Percentiles rank a stretch among this genome's conserved stretches.
These are phyloP conservation scores for Zychaea mexicana DNA, from an alignment of 371 early-diverging fungal species.

Conservation along the genomic window DNA sequence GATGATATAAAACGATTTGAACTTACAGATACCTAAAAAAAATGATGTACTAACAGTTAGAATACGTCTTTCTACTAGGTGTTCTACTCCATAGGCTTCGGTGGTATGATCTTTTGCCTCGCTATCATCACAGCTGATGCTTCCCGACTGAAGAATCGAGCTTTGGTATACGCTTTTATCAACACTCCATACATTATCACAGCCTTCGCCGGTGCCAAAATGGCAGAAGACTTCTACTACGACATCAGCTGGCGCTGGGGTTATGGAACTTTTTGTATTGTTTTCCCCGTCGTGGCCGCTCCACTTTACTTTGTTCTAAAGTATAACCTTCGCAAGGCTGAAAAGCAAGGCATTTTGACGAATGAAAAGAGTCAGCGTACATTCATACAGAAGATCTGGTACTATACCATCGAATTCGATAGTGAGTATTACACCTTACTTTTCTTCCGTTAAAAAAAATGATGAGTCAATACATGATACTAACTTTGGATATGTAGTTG, in stretches of 20 bases:
- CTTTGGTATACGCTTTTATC: constrained; percentile 11
- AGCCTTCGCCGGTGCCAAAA: constrained; percentile 10
- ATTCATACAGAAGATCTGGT: constrained; percentile 8
- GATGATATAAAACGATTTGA: no score
- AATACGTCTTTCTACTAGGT: constrained; percentile 9
- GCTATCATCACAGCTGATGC: constrained; percentile 10
- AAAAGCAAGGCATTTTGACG: constrained; percentile 6
- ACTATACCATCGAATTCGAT: constrained; percentile 13
- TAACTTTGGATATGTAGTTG: constrained; percentile 1
- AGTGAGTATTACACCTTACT: constrained; percentile 3
- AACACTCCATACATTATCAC: constrained; percentile 17
- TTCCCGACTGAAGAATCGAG: constrained; percentile 10
- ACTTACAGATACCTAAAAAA: no score
- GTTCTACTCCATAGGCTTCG: constrained; percentile 16
- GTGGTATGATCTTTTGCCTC: constrained; percentile 18
- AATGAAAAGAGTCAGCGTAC: constrained; percentile 6
- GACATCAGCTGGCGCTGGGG: constrained; percentile 22
- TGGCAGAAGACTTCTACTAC: constrained; percentile 2
- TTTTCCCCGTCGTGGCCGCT: constrained; percentile 20
- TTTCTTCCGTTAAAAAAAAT: neutral
- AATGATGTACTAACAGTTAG: neutral
- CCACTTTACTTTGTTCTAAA: constrained; percentile 17
- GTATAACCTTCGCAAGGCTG: constrained; percentile 18
- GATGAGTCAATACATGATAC: neutral
- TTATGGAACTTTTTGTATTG: constrained; percentile 19